These are phyloP conservation scores for Nemania sp. DNA, from an alignment of 2,329 filamentous ascomycete species.

Conservation along the genomic window DNA sequence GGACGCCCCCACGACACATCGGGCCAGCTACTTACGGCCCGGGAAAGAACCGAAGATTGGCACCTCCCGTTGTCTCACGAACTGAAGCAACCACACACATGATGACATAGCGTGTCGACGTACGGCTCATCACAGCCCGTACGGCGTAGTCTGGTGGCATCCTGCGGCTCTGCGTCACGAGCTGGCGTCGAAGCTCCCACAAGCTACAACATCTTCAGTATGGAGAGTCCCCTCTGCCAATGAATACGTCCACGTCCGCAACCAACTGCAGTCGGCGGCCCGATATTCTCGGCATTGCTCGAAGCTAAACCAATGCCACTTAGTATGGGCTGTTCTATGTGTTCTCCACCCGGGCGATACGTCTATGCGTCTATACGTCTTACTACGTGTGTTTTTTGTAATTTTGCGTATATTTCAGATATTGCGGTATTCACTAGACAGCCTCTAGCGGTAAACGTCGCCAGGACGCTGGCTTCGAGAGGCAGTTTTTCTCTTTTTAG, in stretches of 20 bases:
- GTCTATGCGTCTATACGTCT: background rate
- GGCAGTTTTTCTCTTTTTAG: background rate
- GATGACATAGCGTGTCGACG: background rate
- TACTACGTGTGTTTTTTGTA: background rate
- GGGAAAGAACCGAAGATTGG: conserved; percentile 17
- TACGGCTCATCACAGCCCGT: background rate
- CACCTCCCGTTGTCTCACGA: conserved; percentile 6
- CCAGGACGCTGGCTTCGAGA: too few relatives aligned
- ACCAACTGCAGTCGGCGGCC: background rate
- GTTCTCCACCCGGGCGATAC: background rate
- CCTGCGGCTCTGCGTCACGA: background rate
- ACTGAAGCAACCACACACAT: conserved; percentile 3
- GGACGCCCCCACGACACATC: background rate
- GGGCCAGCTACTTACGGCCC: background rate
- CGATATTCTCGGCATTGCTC: background rate
- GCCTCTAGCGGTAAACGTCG: too few relatives aligned
- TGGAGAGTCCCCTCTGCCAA: background rate
- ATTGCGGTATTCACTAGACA: background rate
- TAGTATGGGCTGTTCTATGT: background rate
- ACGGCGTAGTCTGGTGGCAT: background rate
- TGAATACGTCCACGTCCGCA: conserved; percentile 9
- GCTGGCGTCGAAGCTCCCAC: background rate
- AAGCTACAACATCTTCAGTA: conserved; percentile 1
- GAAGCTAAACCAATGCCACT: background rate
- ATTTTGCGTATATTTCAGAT: background rate